Evolutionary conservation across 257 asterid species (phyloP).

Genomic region (Solanum ahanhuiri): DNA sequence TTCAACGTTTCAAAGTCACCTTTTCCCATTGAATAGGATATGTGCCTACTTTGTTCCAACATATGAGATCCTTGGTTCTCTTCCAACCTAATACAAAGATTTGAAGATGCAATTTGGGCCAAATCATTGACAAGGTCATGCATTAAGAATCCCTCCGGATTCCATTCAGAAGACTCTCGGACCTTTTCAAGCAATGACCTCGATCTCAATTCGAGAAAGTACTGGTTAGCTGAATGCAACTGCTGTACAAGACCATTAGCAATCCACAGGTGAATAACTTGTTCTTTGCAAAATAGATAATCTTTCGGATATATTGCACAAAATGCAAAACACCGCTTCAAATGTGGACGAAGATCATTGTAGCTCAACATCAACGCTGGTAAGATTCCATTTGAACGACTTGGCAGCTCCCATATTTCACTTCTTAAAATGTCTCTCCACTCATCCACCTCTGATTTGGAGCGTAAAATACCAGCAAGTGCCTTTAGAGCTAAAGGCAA

Average conservation of each 20-base stretch:
- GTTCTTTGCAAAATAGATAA: not conserved
- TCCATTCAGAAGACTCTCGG: not conserved
- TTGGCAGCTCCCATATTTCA: not conserved
- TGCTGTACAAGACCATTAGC: not conserved
- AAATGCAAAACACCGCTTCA: not conserved
- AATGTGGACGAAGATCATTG: not conserved
- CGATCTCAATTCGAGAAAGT: not conserved
- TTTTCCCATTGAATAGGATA: not conserved
- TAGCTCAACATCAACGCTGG: not conserved
- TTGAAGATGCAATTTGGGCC: not conserved
- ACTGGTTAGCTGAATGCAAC: not conserved
- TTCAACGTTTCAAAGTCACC: not conserved
- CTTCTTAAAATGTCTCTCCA: not conserved
- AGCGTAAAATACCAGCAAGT: not conserved
- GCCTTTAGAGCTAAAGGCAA: no score
- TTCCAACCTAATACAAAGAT: not conserved
- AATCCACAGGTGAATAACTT: not conserved
- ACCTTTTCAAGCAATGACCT: not conserved
- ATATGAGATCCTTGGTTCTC: not conserved
- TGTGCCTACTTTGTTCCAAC: not conserved
- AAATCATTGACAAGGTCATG: conserved; percentile 7
- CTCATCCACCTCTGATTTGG: not conserved
- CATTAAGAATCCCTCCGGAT: not conserved
- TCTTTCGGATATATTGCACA: conserved; percentile 10
- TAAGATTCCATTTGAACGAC: not conserved